Conservation (phyloP, 129 eudicot genomes). For the Smallanthus sonchifolius region DNA sequence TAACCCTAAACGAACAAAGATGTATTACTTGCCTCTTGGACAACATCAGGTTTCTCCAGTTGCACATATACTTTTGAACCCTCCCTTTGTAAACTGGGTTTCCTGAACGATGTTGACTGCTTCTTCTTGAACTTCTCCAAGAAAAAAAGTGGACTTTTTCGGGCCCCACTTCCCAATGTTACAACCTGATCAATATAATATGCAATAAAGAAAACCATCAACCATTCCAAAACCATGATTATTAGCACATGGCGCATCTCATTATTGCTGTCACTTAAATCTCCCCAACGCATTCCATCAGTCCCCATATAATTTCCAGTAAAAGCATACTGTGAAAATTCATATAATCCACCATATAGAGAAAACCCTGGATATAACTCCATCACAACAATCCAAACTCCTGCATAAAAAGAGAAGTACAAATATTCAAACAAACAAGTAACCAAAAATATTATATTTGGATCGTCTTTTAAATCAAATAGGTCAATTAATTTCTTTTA, state of each 20-base stretch:
- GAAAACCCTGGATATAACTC: conserved; percentile 88
- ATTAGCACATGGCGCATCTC: conserved; percentile 68
- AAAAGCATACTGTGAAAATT: conserved; percentile 70
- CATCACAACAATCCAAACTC: conserved; percentile 75
- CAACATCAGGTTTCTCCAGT: conserved; percentile 78
- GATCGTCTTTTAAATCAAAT: not conserved
- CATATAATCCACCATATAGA: conserved; percentile 73
- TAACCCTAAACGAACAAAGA: not conserved
- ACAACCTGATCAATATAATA: conserved; percentile 67
- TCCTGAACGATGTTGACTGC: conserved; percentile 33
- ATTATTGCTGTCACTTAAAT: conserved; percentile 57
- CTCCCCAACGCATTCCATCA: conserved; percentile 81
- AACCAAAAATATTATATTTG: not conserved
- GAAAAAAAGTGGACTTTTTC: conserved; percentile 58
- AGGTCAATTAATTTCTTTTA: not conserved
- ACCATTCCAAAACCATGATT: conserved; percentile 78
- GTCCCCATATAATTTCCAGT: conserved; percentile 58
- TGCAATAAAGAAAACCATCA: conserved; percentile 60
- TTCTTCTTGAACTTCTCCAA: conserved; percentile 41
- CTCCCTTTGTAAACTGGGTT: conserved; percentile 59
- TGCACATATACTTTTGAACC: conserved; percentile 60
- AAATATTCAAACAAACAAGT: not conserved
- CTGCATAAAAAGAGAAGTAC: conserved; percentile 35
- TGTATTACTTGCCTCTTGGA: conserved; percentile 60
- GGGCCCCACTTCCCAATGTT: conserved; percentile 55